Evolutionary conservation across 192 early-diverging fungal species (phyloP), one percentile per base, ranked within the genome.

Genomic region (Cladochytrium replicatum): DNA sequence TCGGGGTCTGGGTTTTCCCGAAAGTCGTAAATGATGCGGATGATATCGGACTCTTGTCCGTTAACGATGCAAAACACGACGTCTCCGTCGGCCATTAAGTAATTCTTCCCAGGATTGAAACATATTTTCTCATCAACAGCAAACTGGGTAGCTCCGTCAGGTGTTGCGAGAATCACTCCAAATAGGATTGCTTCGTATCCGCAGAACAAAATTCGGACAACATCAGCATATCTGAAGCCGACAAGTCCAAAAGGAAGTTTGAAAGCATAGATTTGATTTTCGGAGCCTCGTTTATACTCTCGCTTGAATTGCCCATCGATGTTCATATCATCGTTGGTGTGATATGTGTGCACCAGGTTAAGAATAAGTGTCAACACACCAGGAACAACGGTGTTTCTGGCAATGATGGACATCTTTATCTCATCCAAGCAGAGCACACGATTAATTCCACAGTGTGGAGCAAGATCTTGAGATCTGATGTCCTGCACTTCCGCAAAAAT

Each of bases 401-500:
- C 68, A 27, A 75, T 32, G 37, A 75, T 50, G 0, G 63, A 39
- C 63, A 69, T 64, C 47, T 67, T 75, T 30, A 75, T 19, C 43
- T 68, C 67, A 39, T 75, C 73, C 32, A 67, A 47, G 54, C 68
- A 68, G 13, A 75, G 53, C 6, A 67, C 53, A n/a, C 68, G 47
- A 46, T 75, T 68, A 44, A 58, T 57, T 13, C 73, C 73, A 32
- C 73, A 75, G 19, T 60, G 54, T 23, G 19, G 11, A 19, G 66
- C 60, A 3, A 75, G 46, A 25, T 75, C 73, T 37, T 65, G 46
- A 15, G 61, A 62, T 4, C 65, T 48, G 41, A 60, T 64, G 46
- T 75, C 73, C 24, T 63, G 62, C 13, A 75, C 66, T 42, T 75
- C 56, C 7, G 53, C 57, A 54, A 75, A 60, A 46, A 75, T 61